phyloP scores from a whole-genome alignment of 345 rosid species.

The Mallotus nudiflorus region DNA sequence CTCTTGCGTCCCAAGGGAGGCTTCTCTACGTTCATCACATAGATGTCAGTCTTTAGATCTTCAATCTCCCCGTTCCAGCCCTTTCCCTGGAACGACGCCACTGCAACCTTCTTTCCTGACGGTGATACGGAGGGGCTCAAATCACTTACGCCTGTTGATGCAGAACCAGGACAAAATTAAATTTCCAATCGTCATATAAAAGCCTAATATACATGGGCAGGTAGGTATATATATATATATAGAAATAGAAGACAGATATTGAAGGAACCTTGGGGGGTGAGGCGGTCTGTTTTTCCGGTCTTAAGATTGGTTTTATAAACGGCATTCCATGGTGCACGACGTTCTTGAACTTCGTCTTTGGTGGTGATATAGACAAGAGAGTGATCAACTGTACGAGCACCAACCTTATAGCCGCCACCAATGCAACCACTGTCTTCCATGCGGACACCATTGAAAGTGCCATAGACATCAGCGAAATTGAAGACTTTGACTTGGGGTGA shows the following conservation, averaged over 20 bases:
- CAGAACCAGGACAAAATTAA: too few relatives aligned
- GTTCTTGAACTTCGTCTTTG: not conserved
- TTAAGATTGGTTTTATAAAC: not conserved
- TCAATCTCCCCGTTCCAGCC: not conserved
- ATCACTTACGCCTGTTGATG: not conserved
- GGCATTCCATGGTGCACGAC: not conserved
- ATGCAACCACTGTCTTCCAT: constrained; percentile 1
- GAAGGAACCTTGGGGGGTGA: not conserved
- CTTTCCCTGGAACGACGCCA: not conserved
- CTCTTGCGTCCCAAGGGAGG: not conserved
- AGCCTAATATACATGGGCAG: not conserved
- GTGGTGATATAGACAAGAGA: not conserved
- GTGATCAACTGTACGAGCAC: not conserved
- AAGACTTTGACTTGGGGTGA: not conserved
- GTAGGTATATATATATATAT: too few relatives aligned
- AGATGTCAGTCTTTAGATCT: not conserved
- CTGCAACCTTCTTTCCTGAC: not conserved
- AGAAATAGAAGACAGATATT: too few relatives aligned
- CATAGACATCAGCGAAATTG: not conserved
- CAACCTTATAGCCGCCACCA: not conserved
- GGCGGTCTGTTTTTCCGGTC: not conserved
- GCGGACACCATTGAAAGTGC: not conserved
- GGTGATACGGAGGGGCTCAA: not conserved
- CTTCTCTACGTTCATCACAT: not conserved
- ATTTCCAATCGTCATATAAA: not conserved